Percentiles rank a stretch among this genome's conserved stretches.
Conservation (phyloP, 1,139 yeast species). For the Yamadazyma aaseri region DNA sequence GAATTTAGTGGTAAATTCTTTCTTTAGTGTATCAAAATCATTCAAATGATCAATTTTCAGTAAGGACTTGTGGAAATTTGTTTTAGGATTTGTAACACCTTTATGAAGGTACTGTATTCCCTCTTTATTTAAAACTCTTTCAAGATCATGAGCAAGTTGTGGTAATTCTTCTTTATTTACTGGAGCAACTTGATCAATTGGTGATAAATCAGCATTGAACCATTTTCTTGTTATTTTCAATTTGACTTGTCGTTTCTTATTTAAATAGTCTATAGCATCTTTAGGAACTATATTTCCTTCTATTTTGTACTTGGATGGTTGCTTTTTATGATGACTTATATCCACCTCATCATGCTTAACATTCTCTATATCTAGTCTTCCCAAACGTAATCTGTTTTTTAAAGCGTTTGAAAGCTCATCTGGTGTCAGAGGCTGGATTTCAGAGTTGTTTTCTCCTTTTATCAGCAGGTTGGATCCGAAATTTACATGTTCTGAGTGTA, state of each 20-base stretch:
- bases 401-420: constrained; percentile 13
- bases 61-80: constrained; percentile 1
- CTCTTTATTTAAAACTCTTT: constrained; percentile 72
- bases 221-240: constrained; percentile 3
- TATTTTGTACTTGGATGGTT: not conserved
- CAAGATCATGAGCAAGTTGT: constrained; percentile 59
- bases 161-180: constrained; percentile 32
- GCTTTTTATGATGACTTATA: constrained; percentile 3
- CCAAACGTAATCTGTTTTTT: constrained; percentile 10
- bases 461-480: too few relatives aligned
- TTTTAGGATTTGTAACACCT: constrained; percentile 22
- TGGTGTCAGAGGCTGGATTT: too few relatives aligned
- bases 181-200: constrained; percentile 19
- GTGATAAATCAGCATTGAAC: constrained; percentile 9
- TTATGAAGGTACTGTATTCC: constrained; percentile 75
- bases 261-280: constrained; percentile 6
- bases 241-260: constrained; percentile 3
- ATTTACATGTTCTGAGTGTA: too few relatives aligned
- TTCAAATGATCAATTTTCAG: constrained; percentile 62
- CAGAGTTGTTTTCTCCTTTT: too few relatives aligned
- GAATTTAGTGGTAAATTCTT: constrained; percentile 3
- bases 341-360: constrained; percentile 6
- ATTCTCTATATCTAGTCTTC: constrained; percentile 9
- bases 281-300: constrained; percentile 3
- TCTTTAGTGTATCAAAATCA: constrained; percentile 58